A percentile compares a stretch with the other conserved stretches of the same genome.
Conservation (phyloP, 108 stramenopile genomes). For the Thalassiosira profunda region DNA sequence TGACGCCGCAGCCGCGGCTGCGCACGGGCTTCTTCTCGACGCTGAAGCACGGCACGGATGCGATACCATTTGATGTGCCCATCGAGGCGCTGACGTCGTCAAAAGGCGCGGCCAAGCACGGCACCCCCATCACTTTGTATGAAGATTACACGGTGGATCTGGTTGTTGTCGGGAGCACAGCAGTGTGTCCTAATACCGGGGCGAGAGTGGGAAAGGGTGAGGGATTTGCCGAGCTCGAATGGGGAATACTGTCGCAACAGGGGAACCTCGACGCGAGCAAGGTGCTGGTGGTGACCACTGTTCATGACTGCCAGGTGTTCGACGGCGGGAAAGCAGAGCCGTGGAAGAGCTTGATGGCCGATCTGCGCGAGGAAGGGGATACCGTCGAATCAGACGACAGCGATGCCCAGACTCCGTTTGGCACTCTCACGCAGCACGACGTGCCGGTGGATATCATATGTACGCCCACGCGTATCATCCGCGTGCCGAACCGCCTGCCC, state of each 20-base stretch:
- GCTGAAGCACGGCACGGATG: slow-evolving; percentile 27
- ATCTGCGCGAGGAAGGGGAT: not conserved
- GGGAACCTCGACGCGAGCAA: slow-evolving; percentile 64
- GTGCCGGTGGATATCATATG: slow-evolving; percentile 82
- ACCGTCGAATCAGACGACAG: not conserved
- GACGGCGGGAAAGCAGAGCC: slow-evolving; percentile 34
- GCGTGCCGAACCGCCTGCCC: slow-evolving; percentile 56
- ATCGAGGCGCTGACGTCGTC: slow-evolving; percentile 60
- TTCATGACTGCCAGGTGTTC: slow-evolving; percentile 71
- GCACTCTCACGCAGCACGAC: slow-evolving; percentile 64
- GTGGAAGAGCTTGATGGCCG: slow-evolving; percentile 24
- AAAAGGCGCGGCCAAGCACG: slow-evolving; percentile 70
- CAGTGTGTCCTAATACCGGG: slow-evolving; percentile 75
- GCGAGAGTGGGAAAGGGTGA: slow-evolving; percentile 80
- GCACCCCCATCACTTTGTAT: slow-evolving; percentile 64
- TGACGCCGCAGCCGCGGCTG: slow-evolving; percentile 74
- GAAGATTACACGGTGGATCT: slow-evolving; percentile 71
- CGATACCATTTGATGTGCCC: slow-evolving; percentile 47
- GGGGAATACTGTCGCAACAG: slow-evolving; percentile 71
- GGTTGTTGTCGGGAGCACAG: slow-evolving; percentile 77
- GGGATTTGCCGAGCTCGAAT: slow-evolving; percentile 82
- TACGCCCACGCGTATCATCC: slow-evolving; percentile 66
- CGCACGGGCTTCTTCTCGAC: slow-evolving; percentile 77
- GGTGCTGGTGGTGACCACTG: slow-evolving; percentile 67
- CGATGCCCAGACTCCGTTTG: slow-evolving; percentile 42